phyloP scores from a whole-genome alignment of 345 rosid genomes.

The Gossypium thurberi region DNA sequence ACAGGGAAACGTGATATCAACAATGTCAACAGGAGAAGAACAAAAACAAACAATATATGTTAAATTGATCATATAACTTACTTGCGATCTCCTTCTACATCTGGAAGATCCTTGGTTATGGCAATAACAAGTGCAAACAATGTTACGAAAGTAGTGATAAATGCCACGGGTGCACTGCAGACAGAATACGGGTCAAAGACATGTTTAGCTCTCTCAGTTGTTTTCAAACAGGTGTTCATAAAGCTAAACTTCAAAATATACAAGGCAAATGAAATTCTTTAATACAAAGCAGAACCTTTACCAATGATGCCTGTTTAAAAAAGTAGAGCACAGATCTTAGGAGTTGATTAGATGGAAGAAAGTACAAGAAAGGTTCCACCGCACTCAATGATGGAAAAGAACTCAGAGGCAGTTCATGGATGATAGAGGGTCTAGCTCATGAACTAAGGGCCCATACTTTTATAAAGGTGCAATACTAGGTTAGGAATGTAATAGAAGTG shows the following conservation, averaged over 20 bases:
- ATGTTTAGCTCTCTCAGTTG: constrained; percentile 15
- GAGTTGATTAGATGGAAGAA: neutral
- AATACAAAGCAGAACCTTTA: neutral
- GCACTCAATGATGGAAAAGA: neutral
- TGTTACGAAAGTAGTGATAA: constrained; percentile 86
- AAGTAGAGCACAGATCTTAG: neutral
- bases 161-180: constrained; percentile 91
- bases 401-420: neutral
- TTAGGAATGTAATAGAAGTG: neutral
- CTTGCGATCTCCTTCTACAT: constrained; percentile 97
- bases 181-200: constrained; percentile 5
- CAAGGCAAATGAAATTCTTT: neutral
- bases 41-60: neutral
- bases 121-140: constrained; percentile 90
- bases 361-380: constrained; percentile 5
- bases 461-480: neutral
- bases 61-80: constrained; percentile 30
- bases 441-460: neutral
- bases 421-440: neutral
- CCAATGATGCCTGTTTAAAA: neutral
- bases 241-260: neutral
- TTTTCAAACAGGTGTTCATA: neutral
- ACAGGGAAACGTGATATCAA: neutral
- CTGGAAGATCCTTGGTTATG: constrained; percentile 92
- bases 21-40: constrained; percentile 5